Evolutionary conservation across 345 rosid genomes (phyloP), one percentile per base, ranked within the genome.

Genomic region (Salix koriyanagi): DNA sequence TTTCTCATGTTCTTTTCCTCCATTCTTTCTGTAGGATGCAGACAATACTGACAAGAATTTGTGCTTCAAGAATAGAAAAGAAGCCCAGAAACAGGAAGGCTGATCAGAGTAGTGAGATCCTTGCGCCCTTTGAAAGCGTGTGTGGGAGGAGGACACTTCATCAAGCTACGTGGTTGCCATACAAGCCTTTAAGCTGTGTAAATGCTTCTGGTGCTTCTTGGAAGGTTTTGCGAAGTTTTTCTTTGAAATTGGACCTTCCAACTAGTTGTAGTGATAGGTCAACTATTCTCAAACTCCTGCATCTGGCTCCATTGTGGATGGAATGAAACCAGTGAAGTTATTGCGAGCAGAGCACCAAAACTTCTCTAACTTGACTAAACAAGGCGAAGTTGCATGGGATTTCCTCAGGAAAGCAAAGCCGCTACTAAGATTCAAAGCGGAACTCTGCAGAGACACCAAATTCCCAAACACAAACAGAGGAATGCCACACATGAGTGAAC

Each of bases 201-300:
- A 76, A 69, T 69, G 74, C 79, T 69, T 42, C 70, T 21, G 75
- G 25, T 28, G 79, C 79, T 41, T 60, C 75, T 23, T 64, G 62
- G 25, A 77, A 77, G 30, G 64, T 75, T 30, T 50, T 69, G 32
- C 7, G n/a, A n/a, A n/a, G n/a, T n/a, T 70, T 28, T 60, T 50
- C 7, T n/a, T n/a, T n/a, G 84, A 80, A 73, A 81, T 76, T 3
- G 67, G 77, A 39, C 84, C 84, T 18, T 76, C 78, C 50, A 81
- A 52, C 12, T 77, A 60, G 62, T 81, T 81, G 75, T 34, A 61
- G 50, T n/a, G 84, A 81, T 3, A 81, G 25, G 41, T 81, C 67
- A 37, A 81, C 77, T 0, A 6, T 3, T 28, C 46, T 68, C 67
- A 81, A 69, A 36, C 84, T 69, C 18, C 18, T 10, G 34, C 71